phyloP scores from a whole-genome alignment of 1,284 basidiomycete genomes.

The Sphagnurus paluster region DNA sequence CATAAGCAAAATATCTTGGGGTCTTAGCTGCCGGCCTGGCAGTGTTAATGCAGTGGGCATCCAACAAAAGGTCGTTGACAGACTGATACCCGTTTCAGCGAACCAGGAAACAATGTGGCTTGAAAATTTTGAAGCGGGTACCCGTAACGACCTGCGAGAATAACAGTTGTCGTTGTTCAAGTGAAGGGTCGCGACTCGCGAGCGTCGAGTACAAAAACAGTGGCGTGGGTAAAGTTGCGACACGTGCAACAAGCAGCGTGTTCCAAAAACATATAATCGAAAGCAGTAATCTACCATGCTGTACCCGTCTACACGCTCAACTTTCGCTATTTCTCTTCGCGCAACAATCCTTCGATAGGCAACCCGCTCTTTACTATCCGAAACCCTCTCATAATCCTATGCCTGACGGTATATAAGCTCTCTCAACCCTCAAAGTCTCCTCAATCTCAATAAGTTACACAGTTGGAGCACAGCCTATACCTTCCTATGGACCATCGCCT shows the following conservation, averaged over 20 bases:
- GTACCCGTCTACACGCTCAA: neutral
- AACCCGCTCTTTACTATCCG: neutral
- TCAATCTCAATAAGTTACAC: neutral
- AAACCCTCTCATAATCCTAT: constrained; percentile 1
- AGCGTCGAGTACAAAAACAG: no score
- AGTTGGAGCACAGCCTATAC: constrained; percentile 11
- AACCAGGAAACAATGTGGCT: no score
- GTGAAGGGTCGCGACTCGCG: no score
- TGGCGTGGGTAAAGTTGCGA: neutral
- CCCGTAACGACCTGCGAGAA: no score
- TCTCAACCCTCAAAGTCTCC: neutral
- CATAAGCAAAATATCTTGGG: no score
- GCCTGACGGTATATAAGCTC: constrained; percentile 8
- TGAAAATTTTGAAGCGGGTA: no score
- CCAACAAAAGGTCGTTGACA: no score
- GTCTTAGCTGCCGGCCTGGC: no score
- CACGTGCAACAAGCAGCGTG: neutral
- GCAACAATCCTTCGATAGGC: neutral
- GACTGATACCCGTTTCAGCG: no score
- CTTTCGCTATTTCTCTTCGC: neutral
- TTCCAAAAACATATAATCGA: constrained; percentile 5
- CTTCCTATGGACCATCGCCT: neutral
- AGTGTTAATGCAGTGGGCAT: no score
- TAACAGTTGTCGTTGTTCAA: no score
- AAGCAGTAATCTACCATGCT: constrained; percentile 4